Conservation (phyloP, 768 basidiomycete genomes). For the Collybia sp. region DNA sequence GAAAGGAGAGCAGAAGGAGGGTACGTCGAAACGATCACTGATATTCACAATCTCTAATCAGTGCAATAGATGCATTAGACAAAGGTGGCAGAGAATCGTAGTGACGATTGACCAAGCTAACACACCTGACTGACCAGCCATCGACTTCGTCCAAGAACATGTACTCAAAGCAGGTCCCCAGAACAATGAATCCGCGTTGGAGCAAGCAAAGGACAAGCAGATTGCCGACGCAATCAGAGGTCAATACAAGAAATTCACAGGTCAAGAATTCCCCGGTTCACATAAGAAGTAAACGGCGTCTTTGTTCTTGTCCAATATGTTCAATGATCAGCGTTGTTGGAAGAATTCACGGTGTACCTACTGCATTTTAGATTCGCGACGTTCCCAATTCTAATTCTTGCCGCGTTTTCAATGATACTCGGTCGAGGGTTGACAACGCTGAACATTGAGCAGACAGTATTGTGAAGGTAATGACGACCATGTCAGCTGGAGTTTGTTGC, state of each 20-base stretch:
- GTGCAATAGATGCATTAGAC: not conserved
- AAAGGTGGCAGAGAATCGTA: not conserved
- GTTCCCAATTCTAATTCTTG: no score
- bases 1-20: not conserved
- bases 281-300: constrained; percentile 14
- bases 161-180: constrained; percentile 30
- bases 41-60: no score
- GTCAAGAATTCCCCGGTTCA: constrained; percentile 28
- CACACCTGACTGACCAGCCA: constrained; percentile 13
- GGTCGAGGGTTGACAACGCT: no score
- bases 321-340: no score
- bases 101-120: no score
- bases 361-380: no score
- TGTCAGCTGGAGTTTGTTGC: no score
- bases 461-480: no score
- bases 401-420: no score
- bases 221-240: constrained; percentile 32
- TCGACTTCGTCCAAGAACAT: constrained; percentile 37
- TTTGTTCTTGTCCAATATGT: no score
- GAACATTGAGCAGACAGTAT: no score
- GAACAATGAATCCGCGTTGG: constrained; percentile 35
- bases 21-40: not conserved
- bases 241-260: constrained; percentile 29
- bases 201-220: constrained; percentile 38
- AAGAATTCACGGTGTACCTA: no score